Evolutionary conservation across 169 alveolate genomes (phyloP).

Genomic region (Theileria parva): DNA sequence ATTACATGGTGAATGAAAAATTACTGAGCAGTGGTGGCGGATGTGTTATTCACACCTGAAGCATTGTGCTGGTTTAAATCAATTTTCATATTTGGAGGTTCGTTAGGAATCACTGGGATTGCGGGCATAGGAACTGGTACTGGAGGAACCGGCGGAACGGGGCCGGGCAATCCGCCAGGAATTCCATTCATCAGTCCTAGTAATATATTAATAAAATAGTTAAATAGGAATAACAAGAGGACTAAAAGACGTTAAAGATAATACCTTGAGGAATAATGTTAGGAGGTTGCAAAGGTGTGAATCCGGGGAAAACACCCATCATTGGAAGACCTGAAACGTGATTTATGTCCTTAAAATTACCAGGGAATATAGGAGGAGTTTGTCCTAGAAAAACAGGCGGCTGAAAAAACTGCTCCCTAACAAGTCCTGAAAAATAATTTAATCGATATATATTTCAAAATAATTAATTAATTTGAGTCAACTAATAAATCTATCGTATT

Average conservation of each 20-base stretch:
- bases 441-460: no score
- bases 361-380: constrained; percentile 21
- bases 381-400: constrained; percentile 49
- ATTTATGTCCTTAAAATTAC: constrained; percentile 12
- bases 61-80: no score
- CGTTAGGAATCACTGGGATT: constrained; percentile 11
- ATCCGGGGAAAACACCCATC: constrained; percentile 14
- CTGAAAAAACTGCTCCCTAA: constrained; percentile 63
- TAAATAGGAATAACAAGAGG: background rate
- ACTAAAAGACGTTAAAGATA: background rate
- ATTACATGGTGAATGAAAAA: no score
- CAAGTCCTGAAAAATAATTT: constrained; percentile 36
- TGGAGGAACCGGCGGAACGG: background rate
- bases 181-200: no score
- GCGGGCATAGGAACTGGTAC: constrained; percentile 4
- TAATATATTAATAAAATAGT: background rate
- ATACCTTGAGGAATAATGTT: constrained; percentile 6
- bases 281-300: constrained; percentile 8
- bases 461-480: background rate
- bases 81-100: background rate
- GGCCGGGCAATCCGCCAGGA: constrained; percentile 1
- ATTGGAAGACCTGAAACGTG: constrained; percentile 3
- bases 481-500: background rate
- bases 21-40: no score
- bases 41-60: no score